These are phyloP conservation scores for Phaeoacremonium minimum DNA, from an alignment of 2,329 filamentous ascomycete species.

Conservation along the genomic window DNA sequence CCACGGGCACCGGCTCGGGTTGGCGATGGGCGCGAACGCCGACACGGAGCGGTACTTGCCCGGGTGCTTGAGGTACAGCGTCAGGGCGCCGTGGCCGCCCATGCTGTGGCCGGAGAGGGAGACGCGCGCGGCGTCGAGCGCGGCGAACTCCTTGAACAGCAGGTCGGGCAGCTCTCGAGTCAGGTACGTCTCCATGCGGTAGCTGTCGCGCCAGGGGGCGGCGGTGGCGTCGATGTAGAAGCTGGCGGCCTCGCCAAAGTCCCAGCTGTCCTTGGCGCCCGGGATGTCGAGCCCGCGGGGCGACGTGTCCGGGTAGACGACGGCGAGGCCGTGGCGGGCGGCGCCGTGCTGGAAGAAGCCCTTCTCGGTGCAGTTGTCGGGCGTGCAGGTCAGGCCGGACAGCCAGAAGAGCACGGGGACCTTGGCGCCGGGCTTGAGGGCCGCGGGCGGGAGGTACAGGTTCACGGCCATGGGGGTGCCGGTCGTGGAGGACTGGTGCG, in stretches of 20 bases:
- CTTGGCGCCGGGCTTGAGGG: slow-evolving; percentile 50
- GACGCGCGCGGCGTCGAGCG: slow-evolving; percentile 66
- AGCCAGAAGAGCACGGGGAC: slow-evolving; percentile 90
- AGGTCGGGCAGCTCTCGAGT: slow-evolving; percentile 83
- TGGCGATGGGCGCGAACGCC: slow-evolving; percentile 86
- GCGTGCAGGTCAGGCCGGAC: slow-evolving; percentile 90
- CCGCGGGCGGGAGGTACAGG: slow-evolving; percentile 79
- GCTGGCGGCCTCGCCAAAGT: slow-evolving; percentile 87
- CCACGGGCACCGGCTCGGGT: slow-evolving; percentile 85
- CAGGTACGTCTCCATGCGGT: slow-evolving; percentile 94
- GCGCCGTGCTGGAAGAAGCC: slow-evolving; percentile 91
- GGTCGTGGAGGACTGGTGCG: slow-evolving; percentile 74
- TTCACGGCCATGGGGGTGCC: slow-evolving; percentile 89
- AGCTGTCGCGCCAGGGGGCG: slow-evolving; percentile 70
- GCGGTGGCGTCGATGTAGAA: slow-evolving; percentile 90
- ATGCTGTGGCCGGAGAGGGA: slow-evolving; percentile 93
- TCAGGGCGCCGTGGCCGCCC: slow-evolving; percentile 94
- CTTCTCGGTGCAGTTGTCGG: slow-evolving; percentile 76
- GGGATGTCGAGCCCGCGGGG: slow-evolving; percentile 77
- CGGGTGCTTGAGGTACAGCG: slow-evolving; percentile 87
- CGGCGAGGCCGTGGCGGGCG: slow-evolving; percentile 75
- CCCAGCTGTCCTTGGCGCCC: slow-evolving; percentile 83
- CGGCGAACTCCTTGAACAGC: slow-evolving; percentile 53
- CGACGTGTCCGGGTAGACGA: slow-evolving; percentile 93
- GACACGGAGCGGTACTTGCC: slow-evolving; percentile 84